Evolutionary conservation across 306 rosid genomes (phyloP).

Genomic region (Astragalus membranaceus): DNA sequence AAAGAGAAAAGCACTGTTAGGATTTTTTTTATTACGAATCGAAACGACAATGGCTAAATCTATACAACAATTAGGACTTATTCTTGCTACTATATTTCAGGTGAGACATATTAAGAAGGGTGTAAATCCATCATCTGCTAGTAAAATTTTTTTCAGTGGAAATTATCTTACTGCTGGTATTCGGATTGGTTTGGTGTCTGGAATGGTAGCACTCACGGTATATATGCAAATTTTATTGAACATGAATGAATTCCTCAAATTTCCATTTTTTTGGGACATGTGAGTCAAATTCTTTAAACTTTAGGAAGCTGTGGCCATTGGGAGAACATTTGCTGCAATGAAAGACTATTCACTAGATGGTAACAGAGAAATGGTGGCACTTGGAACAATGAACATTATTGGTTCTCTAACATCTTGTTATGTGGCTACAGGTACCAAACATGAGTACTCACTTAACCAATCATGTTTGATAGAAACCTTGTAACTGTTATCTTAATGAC

Average conservation of each 20-base stretch:
- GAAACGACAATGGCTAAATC: too few species aligned
- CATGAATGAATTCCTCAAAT: background rate
- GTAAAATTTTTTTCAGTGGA: constrained; percentile 58
- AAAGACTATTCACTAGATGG: constrained; percentile 79
- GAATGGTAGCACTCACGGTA: constrained; percentile 77
- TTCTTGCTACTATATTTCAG: constrained; percentile 29
- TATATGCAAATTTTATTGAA: constrained; percentile 9
- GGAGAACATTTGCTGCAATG: constrained; percentile 80
- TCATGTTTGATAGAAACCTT: too few species aligned
- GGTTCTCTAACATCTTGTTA: constrained; percentile 87
- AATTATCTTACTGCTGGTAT: constrained; percentile 43
- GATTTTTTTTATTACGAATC: too few species aligned
- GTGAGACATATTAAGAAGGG: constrained; percentile 48
- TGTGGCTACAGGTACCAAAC: constrained; percentile 58
- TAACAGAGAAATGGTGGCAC: constrained; percentile 90
- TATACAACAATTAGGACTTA: background rate
- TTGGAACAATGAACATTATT: constrained; percentile 77
- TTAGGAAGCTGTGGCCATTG: constrained; percentile 92
- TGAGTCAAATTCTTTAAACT: background rate
- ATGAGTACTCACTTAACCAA: too few species aligned
- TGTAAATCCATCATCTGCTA: constrained; percentile 57
- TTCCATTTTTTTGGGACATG: background rate
- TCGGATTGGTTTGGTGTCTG: constrained; percentile 56
- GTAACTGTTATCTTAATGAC: background rate
- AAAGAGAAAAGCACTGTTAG: too few species aligned